Percentiles rank a stretch among this genome's conserved stretches.
phyloP scores from a whole-genome alignment of 768 basidiomycete genomes.

The Obba rivulosa region DNA sequence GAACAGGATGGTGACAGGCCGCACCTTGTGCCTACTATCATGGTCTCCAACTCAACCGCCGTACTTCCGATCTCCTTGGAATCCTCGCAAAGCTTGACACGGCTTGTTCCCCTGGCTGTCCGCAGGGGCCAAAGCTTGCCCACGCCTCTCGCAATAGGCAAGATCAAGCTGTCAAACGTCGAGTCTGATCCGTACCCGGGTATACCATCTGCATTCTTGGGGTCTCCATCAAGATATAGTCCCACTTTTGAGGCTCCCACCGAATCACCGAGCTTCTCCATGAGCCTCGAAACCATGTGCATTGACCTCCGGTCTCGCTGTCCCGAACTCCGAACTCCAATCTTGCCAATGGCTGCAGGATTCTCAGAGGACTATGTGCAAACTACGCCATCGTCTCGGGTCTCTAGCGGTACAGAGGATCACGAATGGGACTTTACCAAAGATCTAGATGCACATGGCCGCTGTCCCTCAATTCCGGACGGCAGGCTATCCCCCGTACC shows the following conservation, averaged over 20 bases:
- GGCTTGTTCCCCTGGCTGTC: slow-evolving; percentile 27
- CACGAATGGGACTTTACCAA: slow-evolving; percentile 33
- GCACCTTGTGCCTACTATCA: slow-evolving; percentile 25
- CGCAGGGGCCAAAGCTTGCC: slow-evolving; percentile 34
- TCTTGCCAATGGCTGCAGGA: slow-evolving; percentile 1
- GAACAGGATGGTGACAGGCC: neutral
- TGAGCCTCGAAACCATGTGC: slow-evolving; percentile 33
- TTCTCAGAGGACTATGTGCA: neutral
- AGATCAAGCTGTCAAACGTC: slow-evolving; percentile 7
- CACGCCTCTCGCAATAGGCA: slow-evolving; percentile 22
- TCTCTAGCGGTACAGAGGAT: slow-evolving; percentile 11
- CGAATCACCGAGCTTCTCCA: slow-evolving; percentile 12
- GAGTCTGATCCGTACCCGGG: slow-evolving; percentile 30
- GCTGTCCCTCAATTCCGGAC: neutral
- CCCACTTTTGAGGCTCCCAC: slow-evolving; percentile 22
- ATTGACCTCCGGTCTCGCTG: slow-evolving; percentile 27
- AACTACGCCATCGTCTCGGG: slow-evolving; percentile 1
- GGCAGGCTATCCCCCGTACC: neutral
- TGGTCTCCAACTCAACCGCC: slow-evolving; percentile 27
- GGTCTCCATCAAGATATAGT: slow-evolving; percentile 28
- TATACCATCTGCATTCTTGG: slow-evolving; percentile 38
- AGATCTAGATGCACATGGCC: slow-evolving; percentile 20
- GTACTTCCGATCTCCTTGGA: slow-evolving; percentile 20
- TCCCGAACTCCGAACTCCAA: slow-evolving; percentile 21
- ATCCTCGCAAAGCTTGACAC: slow-evolving; percentile 21